A percentile compares a stretch with the other conserved stretches of the same genome.
Conservation (phyloP, 2,329 filamentous ascomycete species). For the Elsinoe arachidis region DNA sequence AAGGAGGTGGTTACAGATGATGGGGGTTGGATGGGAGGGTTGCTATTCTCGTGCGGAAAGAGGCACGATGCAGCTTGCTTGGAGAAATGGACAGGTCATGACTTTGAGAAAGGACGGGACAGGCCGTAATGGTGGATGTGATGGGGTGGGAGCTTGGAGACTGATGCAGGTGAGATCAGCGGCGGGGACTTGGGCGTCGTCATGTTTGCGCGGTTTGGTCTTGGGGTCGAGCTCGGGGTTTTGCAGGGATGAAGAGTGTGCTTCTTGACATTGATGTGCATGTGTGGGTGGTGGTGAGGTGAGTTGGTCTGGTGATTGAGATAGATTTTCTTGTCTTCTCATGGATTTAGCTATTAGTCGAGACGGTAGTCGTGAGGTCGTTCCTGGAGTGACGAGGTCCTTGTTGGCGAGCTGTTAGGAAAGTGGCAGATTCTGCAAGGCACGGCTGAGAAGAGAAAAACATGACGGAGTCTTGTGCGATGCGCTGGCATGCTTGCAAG, state of each 20-base stretch:
- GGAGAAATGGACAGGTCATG: too few relatives aligned
- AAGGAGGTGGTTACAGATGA: too few relatives aligned
- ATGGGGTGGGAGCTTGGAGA: background rate
- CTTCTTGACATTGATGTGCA: too few relatives aligned
- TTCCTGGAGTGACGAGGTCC: background rate
- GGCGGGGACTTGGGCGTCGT: background rate
- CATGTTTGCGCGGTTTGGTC: too few relatives aligned
- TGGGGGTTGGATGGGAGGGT: too few relatives aligned
- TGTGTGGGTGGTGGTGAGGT: background rate
- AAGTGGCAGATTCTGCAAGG: background rate
- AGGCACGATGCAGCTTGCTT: background rate
- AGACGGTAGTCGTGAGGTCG: background rate
- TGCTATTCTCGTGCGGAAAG: background rate
- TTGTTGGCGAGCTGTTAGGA: background rate
- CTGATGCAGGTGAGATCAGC: background rate
- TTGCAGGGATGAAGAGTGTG: too few relatives aligned
- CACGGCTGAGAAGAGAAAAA: background rate
- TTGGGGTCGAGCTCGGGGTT: background rate
- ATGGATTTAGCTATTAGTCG: background rate
- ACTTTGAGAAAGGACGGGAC: too few relatives aligned
- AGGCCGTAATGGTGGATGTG: too few relatives aligned
- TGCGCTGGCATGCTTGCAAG: background rate
- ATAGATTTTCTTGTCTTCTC: background rate
- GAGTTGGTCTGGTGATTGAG: background rate
- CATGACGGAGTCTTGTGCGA: background rate